phyloP scores from a whole-genome alignment of 345 rosid genomes.

The Odontarrhena argentea region DNA sequence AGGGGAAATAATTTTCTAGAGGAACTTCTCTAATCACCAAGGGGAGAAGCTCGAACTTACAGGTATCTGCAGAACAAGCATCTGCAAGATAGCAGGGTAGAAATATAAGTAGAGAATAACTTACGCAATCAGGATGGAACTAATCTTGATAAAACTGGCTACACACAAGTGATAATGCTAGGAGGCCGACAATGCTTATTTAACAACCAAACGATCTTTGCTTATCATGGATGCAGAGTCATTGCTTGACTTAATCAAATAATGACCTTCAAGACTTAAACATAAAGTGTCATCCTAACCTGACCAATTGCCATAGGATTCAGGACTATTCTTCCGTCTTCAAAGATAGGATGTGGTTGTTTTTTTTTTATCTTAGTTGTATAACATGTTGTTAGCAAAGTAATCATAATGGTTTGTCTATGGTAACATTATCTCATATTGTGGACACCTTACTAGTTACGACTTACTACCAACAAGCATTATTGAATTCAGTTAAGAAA shows the following conservation, averaged over 20 bases:
- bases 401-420: not conserved
- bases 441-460: not conserved
- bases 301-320: not conserved
- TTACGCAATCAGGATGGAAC: constrained; percentile 7
- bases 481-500: not conserved
- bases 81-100: constrained; percentile 59
- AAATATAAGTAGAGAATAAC: constrained; percentile 9
- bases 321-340: not conserved
- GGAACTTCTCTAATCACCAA: constrained; percentile 23
- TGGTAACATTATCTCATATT: not conserved
- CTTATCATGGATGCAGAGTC: not conserved
- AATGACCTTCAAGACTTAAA: constrained; percentile 19
- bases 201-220: too few species aligned
- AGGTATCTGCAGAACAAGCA: constrained; percentile 67
- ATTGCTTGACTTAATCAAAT: not conserved
- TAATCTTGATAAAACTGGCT: constrained; percentile 27
- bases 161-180: constrained; percentile 2
- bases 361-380: constrained; percentile 1
- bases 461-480: constrained; percentile 19
- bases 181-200: not conserved
- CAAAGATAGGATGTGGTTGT: not conserved
- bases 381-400: constrained; percentile 3
- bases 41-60: constrained; percentile 57
- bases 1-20: not conserved
- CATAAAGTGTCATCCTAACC: not conserved